Evolutionary conservation across 352 stramenopile species (phyloP).

Genomic region (Globisporangium echinulatum): DNA sequence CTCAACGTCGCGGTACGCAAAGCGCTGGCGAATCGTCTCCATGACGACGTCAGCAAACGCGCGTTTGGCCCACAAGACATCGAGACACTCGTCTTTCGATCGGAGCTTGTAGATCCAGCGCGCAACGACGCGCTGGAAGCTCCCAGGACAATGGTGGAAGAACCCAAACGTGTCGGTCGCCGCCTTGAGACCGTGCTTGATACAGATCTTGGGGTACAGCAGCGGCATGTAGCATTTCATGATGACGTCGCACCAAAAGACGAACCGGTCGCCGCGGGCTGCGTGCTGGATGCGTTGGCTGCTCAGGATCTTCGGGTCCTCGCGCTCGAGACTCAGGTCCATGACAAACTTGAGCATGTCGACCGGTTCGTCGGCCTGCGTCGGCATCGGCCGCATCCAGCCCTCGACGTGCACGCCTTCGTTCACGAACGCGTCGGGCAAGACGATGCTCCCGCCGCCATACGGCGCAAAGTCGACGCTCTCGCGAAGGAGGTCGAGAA

Average conservation of each 20-base stretch:
- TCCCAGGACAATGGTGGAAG: constrained; percentile 83
- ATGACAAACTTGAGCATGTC: constrained; percentile 89
- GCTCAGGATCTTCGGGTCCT: constrained; percentile 37
- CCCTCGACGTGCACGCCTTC: constrained; percentile 81
- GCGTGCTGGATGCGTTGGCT: constrained; percentile 42
- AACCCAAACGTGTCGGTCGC: constrained; percentile 74
- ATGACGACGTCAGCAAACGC: constrained; percentile 84
- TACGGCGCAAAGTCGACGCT: constrained; percentile 85
- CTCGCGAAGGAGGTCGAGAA: constrained; percentile 65
- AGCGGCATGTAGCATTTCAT: constrained; percentile 89
- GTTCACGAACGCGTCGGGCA: constrained; percentile 79
- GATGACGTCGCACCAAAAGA: constrained; percentile 83
- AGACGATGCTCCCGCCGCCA: constrained; percentile 69
- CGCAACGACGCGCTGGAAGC: constrained; percentile 81
- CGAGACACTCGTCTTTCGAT: constrained; percentile 77
- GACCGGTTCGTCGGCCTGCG: constrained; percentile 79
- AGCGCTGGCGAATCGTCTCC: constrained; percentile 82
- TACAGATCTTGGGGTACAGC: constrained; percentile 80
- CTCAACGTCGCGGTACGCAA: constrained; percentile 80
- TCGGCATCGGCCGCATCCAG: constrained; percentile 73
- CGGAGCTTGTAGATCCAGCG: constrained; percentile 85
- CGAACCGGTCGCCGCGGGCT: constrained; percentile 61
- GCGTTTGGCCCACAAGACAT: constrained; percentile 66
- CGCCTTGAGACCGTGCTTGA: constrained; percentile 83
- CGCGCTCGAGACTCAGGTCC: constrained; percentile 78